Percentiles rank a stretch among this genome's conserved stretches.
Evolutionary conservation across 2,329 filamentous ascomycete genomes (phyloP).

Genomic region (Diaporthe ilicicola): DNA sequence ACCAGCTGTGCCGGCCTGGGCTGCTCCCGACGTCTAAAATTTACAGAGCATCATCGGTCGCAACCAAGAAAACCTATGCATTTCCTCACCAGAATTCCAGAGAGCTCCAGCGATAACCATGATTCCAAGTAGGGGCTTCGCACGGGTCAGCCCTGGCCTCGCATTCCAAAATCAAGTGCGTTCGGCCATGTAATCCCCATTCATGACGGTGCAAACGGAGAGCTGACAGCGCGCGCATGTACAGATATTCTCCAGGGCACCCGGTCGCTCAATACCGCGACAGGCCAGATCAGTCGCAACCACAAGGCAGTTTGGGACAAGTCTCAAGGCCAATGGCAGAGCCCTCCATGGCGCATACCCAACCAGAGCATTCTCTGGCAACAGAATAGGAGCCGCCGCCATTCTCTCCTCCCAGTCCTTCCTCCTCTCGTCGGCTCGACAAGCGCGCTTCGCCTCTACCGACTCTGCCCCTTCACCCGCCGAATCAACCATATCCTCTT

Average conservation of each 20-base stretch:
- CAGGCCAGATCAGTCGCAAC: conserved; percentile 28
- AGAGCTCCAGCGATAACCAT: conserved; percentile 46
- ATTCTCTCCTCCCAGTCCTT: conserved; percentile 32
- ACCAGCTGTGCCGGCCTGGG: conserved; percentile 14
- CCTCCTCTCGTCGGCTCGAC: conserved; percentile 33
- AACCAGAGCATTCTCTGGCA: conserved; percentile 16
- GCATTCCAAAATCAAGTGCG: conserved; percentile 49
- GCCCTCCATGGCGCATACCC: background rate
- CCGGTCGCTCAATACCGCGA: conserved; percentile 31
- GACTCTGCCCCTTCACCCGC: conserved; percentile 31
- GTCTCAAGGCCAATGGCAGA: conserved; percentile 36
- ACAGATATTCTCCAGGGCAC: conserved; percentile 30
- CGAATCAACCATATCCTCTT: conserved; percentile 34
- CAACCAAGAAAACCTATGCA: background rate
- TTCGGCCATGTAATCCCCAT: background rate
- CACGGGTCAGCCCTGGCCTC: conserved; percentile 54
- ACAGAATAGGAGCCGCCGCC: conserved; percentile 37
- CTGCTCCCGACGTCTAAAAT: conserved; percentile 1
- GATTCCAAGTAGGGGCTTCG: conserved; percentile 63
- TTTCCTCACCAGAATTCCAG: conserved; percentile 17
- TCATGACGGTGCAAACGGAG: background rate
- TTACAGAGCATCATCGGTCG: conserved; percentile 17
- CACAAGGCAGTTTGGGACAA: conserved; percentile 42
- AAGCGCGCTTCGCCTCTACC: conserved; percentile 41
- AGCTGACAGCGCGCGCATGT: conserved; percentile 1